phyloP scores from a whole-genome alignment of 208 protist genomes.

The Phytomonas francai region DNA sequence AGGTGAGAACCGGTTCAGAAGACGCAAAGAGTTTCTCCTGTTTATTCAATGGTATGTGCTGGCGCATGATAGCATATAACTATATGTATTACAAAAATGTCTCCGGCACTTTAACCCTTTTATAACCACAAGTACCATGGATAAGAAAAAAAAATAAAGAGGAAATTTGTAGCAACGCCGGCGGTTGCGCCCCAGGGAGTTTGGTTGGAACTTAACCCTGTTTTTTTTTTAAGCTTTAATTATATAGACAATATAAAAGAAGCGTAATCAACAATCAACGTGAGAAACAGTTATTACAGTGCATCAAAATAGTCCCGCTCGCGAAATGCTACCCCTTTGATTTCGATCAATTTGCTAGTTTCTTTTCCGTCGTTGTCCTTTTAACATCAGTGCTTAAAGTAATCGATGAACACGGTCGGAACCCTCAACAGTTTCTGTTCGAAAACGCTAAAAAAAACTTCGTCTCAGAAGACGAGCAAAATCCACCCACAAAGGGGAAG shows the following conservation, averaged over 20 bases:
- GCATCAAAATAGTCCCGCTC: neutral
- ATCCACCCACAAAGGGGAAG: neutral
- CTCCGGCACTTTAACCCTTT: neutral
- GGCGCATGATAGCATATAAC: neutral
- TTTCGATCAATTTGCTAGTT: neutral
- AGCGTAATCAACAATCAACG: neutral
- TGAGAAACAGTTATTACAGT: neutral
- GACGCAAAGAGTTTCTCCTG: conserved; percentile 1
- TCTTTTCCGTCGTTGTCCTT: neutral
- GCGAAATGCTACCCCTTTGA: neutral
- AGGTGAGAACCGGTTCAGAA: conserved; percentile 4
- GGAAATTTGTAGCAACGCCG: neutral
- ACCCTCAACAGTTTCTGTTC: neutral
- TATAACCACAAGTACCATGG: neutral
- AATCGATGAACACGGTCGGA: too few species aligned
- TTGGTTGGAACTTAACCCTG: neutral
- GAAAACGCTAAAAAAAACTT: neutral
- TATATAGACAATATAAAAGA: neutral
- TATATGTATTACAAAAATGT: neutral
- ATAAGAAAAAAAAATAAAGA: neutral
- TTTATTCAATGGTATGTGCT: neutral
- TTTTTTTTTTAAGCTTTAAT: neutral
- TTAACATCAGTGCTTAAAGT: too few species aligned
- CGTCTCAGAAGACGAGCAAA: neutral
- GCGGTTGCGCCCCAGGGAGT: neutral